These are phyloP conservation scores for Xylaria sp. DNA, from an alignment of 2,329 filamentous ascomycete species.

Conservation along the genomic window DNA sequence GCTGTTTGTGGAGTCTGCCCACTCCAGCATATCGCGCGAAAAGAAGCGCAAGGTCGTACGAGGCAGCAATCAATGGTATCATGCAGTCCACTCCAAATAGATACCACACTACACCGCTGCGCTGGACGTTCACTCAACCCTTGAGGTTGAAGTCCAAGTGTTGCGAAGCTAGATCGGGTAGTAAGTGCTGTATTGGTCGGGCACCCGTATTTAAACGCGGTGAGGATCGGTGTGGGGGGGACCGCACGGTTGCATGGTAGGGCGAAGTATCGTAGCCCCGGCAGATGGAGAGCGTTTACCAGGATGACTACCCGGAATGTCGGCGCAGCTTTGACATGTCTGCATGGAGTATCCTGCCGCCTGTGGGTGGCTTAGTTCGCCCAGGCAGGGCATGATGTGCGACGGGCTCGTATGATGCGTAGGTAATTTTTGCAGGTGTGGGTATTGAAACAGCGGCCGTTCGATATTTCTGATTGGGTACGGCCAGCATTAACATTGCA, in stretches of 20 bases:
- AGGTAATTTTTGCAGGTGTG: conserved; percentile 1
- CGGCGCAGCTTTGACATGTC: conserved; percentile 3
- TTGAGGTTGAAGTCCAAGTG: neutral
- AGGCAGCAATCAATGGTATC: neutral
- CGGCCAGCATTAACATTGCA: neutral
- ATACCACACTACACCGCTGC: no score
- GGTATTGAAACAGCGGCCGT: neutral
- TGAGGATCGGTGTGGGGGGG: conserved; percentile 16
- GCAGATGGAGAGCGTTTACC: conserved; percentile 14
- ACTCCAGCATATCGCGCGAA: neutral
- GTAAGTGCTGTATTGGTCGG: neutral
- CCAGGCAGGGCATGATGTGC: neutral
- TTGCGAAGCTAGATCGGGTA: no score
- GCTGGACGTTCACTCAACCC: neutral
- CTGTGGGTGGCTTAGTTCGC: neutral
- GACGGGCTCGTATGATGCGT: neutral
- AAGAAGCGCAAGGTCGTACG: conserved; percentile 2
- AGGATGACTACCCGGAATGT: neutral
- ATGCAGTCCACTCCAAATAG: neutral
- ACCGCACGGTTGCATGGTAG: conserved; percentile 14
- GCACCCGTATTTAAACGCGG: neutral
- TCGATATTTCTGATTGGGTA: neutral
- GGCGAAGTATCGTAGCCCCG: conserved; percentile 11
- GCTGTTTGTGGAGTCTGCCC: neutral
- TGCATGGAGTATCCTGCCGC: conserved; percentile 12